These are phyloP conservation scores for Penicillium olsonii DNA, from an alignment of 2,329 filamentous ascomycete genomes.

Conservation along the genomic window DNA sequence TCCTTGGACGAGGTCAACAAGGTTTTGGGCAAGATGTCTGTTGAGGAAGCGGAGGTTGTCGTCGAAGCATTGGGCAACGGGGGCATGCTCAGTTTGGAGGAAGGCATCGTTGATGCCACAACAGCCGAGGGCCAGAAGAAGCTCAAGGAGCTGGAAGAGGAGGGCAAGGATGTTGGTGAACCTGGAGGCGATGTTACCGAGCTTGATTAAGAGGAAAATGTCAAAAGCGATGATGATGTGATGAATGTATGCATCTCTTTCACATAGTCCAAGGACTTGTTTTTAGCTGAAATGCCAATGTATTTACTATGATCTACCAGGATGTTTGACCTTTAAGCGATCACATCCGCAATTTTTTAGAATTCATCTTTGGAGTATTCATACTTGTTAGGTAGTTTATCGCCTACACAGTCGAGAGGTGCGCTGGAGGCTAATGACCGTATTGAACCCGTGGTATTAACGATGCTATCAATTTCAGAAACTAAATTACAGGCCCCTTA, in stretches of 20 bases:
- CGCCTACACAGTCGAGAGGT: neutral
- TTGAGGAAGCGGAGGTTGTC: slow-evolving; percentile 82
- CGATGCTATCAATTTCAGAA: slow-evolving; percentile 26
- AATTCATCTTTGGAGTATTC: neutral
- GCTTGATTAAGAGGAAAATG: slow-evolving; percentile 28
- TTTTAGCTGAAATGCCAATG: neutral
- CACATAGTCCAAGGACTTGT: neutral
- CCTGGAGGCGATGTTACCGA: slow-evolving; percentile 52
- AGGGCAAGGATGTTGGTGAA: slow-evolving; percentile 51
- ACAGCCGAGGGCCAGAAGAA: slow-evolving; percentile 80
- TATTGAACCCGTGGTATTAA: slow-evolving; percentile 22
- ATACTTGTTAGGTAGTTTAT: too few species aligned
- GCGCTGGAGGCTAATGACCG: neutral
- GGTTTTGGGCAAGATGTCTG: slow-evolving; percentile 83
- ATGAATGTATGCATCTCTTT: slow-evolving; percentile 9
- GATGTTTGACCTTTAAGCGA: neutral
- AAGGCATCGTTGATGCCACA: slow-evolving; percentile 93
- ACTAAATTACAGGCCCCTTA: slow-evolving; percentile 28
- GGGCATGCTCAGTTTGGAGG: slow-evolving; percentile 85
- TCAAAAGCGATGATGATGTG: slow-evolving; percentile 1
- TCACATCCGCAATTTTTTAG: neutral
- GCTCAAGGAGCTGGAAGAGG: slow-evolving; percentile 72
- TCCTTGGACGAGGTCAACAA: slow-evolving; percentile 85
- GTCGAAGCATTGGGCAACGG: slow-evolving; percentile 80
- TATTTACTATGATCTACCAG: neutral